A percentile compares a stretch with the other conserved stretches of the same genome.
These are phyloP conservation scores for Gremmenia infestans DNA, from an alignment of 2,329 filamentous ascomycete species.

Conservation along the genomic window DNA sequence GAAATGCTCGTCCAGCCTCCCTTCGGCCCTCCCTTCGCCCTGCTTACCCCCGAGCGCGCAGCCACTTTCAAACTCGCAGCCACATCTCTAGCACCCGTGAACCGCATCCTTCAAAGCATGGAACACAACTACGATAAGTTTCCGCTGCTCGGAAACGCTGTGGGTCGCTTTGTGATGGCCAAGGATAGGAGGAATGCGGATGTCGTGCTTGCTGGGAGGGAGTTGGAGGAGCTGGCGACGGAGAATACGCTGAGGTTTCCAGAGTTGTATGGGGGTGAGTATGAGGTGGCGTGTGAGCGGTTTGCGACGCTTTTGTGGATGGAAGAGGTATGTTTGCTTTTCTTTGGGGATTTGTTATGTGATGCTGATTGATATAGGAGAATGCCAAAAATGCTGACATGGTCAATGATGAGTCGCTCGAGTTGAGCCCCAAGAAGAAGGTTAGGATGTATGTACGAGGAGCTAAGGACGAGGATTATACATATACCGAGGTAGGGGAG, in stretches of 20 bases:
- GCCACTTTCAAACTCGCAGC: not conserved
- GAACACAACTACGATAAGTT: not conserved
- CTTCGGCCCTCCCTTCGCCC: not conserved
- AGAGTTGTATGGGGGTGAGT: not conserved
- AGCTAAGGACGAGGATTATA: no score
- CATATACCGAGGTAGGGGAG: no score
- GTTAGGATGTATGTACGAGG: no score
- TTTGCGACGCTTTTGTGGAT: not conserved
- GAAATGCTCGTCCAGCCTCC: not conserved
- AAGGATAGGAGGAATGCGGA: not conserved
- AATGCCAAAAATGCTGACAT: not conserved
- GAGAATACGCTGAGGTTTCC: not conserved
- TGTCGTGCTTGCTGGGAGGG: not conserved
- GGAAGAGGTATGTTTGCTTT: not conserved
- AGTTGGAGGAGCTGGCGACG: slow-evolving; percentile 4
- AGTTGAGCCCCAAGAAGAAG: no score
- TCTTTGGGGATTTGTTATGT: not conserved
- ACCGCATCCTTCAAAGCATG: not conserved
- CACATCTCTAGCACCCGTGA: not conserved
- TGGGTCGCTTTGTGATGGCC: not conserved
- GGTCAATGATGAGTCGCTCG: no score
- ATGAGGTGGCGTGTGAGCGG: not conserved
- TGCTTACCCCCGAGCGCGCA: not conserved
- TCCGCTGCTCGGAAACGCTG: not conserved
- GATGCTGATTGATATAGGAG: not conserved